These are phyloP conservation scores for Brassica carinata DNA, from an alignment of 345 rosid species.

Conservation along the genomic window DNA sequence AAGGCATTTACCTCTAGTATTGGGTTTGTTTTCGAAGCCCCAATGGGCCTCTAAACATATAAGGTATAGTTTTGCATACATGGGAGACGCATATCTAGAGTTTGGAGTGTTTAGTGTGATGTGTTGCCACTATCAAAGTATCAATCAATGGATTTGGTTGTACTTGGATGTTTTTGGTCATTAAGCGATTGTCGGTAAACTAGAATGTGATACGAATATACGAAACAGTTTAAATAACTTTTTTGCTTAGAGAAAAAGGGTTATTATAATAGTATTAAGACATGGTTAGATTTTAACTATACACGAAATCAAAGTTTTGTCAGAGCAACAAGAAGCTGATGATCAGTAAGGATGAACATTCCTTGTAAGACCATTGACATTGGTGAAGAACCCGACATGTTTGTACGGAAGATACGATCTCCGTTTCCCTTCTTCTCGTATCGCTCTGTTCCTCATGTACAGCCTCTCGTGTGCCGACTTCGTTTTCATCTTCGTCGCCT, in stretches of 20 bases:
- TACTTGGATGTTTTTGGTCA: constrained; percentile 12
- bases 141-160: constrained; percentile 4
- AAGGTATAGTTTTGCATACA: neutral
- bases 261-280: neutral
- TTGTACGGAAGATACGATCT: constrained; percentile 53
- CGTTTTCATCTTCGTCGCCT: constrained; percentile 16
- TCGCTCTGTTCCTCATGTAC: constrained; percentile 46
- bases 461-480: constrained; percentile 48
- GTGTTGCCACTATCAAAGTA: constrained; percentile 10
- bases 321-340: neutral
- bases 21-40: neutral
- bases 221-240: neutral
- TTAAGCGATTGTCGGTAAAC: constrained; percentile 13
- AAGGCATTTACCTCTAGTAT: neutral
- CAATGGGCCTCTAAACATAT: neutral
- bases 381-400: constrained; percentile 55
- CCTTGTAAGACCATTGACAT: constrained; percentile 49
- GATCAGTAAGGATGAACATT: constrained; percentile 56
- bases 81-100: neutral
- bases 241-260: constrained; percentile 2
- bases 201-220: neutral
- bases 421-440: constrained; percentile 48
- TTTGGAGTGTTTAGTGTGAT: neutral
- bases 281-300: constrained; percentile 3
- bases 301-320: constrained; percentile 16